A percentile compares a stretch with the other conserved stretches of the same genome.
Evolutionary conservation across 2,329 filamentous ascomycete species (phyloP).

Genomic region (Apiospora saccharicola): DNA sequence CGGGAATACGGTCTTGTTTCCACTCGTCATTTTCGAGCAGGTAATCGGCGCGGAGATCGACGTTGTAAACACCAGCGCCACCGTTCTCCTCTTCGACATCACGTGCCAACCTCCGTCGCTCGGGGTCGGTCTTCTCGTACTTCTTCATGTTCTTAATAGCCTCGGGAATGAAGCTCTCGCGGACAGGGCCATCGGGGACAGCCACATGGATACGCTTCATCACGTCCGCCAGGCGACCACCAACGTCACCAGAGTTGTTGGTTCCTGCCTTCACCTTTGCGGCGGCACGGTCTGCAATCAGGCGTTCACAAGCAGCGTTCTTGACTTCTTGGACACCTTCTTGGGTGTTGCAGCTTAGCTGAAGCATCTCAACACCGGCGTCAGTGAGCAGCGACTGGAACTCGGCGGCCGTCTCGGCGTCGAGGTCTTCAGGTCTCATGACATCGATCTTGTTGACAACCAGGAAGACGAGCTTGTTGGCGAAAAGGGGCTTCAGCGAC

Average conservation of each 20-base stretch:
- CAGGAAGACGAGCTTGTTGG: conserved; percentile 96
- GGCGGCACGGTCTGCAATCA: conserved; percentile 91
- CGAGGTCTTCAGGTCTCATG: conserved; percentile 84
- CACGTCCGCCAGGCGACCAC: conserved; percentile 86
- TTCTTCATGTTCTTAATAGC: conserved; percentile 82
- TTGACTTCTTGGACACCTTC: conserved; percentile 95
- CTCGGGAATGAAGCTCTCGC: conserved; percentile 89
- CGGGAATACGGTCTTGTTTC: conserved; percentile 96
- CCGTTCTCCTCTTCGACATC: conserved; percentile 93
- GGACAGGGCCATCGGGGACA: conserved; percentile 83
- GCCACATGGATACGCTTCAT: conserved; percentile 96
- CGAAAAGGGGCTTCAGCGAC: conserved; percentile 95
- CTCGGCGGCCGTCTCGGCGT: conserved; percentile 77
- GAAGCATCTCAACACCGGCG: conserved; percentile 89
- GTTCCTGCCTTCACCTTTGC: conserved; percentile 96
- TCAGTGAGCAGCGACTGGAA: conserved; percentile 83
- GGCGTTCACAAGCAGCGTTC: conserved; percentile 90
- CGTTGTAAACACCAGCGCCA: conserved; percentile 93
- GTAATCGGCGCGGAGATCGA: conserved; percentile 90
- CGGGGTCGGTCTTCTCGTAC: conserved; percentile 90
- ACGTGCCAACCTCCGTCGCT: conserved; percentile 79
- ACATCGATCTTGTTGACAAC: conserved; percentile 99
- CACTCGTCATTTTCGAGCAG: conserved; percentile 87
- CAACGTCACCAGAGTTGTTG: conserved; percentile 75
- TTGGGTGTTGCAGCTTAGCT: conserved; percentile 92